A percentile compares a stretch with the other conserved stretches of the same genome.
phyloP scores from a whole-genome alignment of 2,329 filamentous ascomycete genomes.

The Hymenoscyphus scutula region DNA sequence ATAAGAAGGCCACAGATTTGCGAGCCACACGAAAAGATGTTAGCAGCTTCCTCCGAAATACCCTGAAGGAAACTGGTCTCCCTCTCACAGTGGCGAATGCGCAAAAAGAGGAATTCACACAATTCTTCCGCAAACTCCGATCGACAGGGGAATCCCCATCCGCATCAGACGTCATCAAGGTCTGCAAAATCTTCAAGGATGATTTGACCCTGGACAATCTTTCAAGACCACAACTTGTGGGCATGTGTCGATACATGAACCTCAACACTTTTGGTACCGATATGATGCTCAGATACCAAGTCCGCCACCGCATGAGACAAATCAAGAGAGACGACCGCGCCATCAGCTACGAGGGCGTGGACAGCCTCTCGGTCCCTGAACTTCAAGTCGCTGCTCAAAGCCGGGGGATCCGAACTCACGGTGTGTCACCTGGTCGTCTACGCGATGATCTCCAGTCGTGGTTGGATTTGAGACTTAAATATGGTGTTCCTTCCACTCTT shows the following conservation, averaged over 20 bases:
- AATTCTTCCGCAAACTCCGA: slow-evolving; percentile 96
- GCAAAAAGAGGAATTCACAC: slow-evolving; percentile 88
- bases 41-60: slow-evolving; percentile 83
- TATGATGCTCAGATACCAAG: slow-evolving; percentile 94
- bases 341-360: slow-evolving; percentile 90
- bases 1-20: slow-evolving; percentile 78
- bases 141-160: slow-evolving; percentile 89
- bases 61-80: slow-evolving; percentile 87
- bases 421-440: slow-evolving; percentile 82
- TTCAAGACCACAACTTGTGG: slow-evolving; percentile 90
- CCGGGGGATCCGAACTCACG: slow-evolving; percentile 88
- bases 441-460: slow-evolving; percentile 89
- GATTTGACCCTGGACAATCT: slow-evolving; percentile 96
- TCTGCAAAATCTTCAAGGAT: slow-evolving; percentile 98
- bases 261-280: slow-evolving; percentile 96
- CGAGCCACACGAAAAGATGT: slow-evolving; percentile 90
- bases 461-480: slow-evolving; percentile 88
- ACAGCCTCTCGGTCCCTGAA: slow-evolving; percentile 88
- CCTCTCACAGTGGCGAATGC: slow-evolving; percentile 81
- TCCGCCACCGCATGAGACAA: slow-evolving; percentile 96
- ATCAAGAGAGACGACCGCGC: slow-evolving; percentile 97
- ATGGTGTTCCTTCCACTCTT: slow-evolving; percentile 93
- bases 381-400: slow-evolving; percentile 89
- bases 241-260: slow-evolving; percentile 98
- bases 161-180: slow-evolving; percentile 90